These are phyloP conservation scores for Trametes hirsuta DNA, from an alignment of 1,284 basidiomycete species.

Conservation along the genomic window DNA sequence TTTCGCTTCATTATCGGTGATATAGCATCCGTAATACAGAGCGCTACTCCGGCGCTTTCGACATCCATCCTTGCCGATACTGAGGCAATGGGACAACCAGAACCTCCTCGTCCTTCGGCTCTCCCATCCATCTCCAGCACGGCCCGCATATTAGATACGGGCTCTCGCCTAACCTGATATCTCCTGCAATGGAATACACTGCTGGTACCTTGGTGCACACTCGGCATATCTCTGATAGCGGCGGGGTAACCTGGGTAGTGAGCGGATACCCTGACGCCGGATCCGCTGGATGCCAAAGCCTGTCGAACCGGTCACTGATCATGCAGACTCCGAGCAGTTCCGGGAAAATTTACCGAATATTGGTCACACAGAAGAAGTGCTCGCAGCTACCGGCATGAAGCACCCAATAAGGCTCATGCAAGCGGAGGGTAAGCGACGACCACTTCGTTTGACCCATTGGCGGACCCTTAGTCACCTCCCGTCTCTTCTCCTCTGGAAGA, in stretches of 20 bases:
- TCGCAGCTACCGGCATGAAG: conserved; percentile 82
- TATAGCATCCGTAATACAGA: too few relatives aligned
- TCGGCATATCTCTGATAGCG: conserved; percentile 64
- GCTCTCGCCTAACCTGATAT: conserved; percentile 73
- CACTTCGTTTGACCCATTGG: conserved; percentile 53
- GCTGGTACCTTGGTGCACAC: conserved; percentile 73
- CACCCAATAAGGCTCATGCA: conserved; percentile 80
- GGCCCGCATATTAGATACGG: conserved; percentile 71
- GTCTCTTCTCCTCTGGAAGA: conserved; percentile 39
- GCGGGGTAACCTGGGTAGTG: conserved; percentile 63
- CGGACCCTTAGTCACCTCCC: conserved; percentile 45
- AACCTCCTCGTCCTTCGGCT: conserved; percentile 44
- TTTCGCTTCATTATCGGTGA: too few relatives aligned
- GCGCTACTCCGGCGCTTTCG: neutral
- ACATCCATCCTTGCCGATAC: conserved; percentile 41
- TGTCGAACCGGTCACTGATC: conserved; percentile 32
- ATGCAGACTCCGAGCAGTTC: neutral
- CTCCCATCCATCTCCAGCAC: conserved; percentile 75
- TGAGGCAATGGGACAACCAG: conserved; percentile 56
- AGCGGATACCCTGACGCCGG: conserved; percentile 61
- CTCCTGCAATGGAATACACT: conserved; percentile 63
- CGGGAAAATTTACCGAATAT: conserved; percentile 59
- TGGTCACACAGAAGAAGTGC: conserved; percentile 73
- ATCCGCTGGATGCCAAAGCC: conserved; percentile 61
- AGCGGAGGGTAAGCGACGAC: conserved; percentile 55